These are phyloP conservation scores for Calonectria hawksworthii DNA, from an alignment of 2,329 filamentous ascomycete species.

Conservation along the genomic window DNA sequence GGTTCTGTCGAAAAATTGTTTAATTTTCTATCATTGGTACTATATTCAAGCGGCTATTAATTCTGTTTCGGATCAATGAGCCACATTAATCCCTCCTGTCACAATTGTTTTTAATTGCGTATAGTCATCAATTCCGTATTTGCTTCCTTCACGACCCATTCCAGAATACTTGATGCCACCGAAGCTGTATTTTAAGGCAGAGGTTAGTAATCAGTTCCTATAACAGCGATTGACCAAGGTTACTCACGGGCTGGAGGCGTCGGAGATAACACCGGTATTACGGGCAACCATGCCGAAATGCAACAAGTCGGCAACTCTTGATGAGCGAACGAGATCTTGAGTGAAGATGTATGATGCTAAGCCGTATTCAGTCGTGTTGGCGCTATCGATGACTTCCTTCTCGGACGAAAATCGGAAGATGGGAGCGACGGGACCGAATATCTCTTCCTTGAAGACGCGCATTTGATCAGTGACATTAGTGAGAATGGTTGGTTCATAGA, in stretches of 20 bases:
- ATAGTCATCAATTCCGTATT: not conserved
- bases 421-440: constrained; percentile 75
- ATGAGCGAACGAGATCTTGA: not conserved
- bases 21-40: not conserved
- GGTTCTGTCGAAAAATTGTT: not conserved
- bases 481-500: constrained; percentile 78
- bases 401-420: constrained; percentile 76
- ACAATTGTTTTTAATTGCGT: not conserved
- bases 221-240: accelerated
- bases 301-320: not conserved
- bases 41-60: not conserved
- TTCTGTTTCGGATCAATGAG: not conserved
- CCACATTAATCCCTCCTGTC: not conserved
- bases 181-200: not conserved
- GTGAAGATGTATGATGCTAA: constrained; percentile 4
- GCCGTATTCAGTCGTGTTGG: constrained; percentile 56
- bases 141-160: not conserved
- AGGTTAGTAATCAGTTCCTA: not conserved
- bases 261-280: not conserved
- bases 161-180: not conserved
- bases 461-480: constrained; percentile 71
- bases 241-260: not conserved
- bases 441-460: constrained; percentile 71
- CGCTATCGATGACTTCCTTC: constrained; percentile 71
- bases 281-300: not conserved